Percentiles rank a stretch among this genome's conserved stretches.
phyloP scores from a whole-genome alignment of 2,329 filamentous ascomycete genomes.

The Clonostachys solani region DNA sequence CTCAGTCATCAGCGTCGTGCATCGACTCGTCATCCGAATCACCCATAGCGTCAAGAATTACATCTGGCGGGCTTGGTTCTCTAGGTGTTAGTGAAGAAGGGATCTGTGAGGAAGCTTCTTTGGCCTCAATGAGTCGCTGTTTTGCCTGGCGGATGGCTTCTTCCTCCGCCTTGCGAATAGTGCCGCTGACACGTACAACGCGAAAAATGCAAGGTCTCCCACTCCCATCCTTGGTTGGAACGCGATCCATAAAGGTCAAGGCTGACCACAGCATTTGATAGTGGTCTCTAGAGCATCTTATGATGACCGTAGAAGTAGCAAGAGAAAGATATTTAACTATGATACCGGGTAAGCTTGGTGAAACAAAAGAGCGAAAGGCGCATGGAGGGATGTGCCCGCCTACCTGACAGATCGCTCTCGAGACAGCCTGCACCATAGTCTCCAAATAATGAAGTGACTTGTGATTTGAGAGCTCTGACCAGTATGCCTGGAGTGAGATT shows the following conservation, averaged over 20 bases:
- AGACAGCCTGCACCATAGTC: slow-evolving; percentile 82
- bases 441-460: slow-evolving; percentile 73
- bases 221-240: slow-evolving; percentile 57
- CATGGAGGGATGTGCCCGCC: slow-evolving; percentile 3
- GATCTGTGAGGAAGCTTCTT: slow-evolving; percentile 23
- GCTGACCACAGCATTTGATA: slow-evolving; percentile 89
- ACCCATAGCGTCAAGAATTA: slow-evolving; percentile 1
- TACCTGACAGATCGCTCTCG: slow-evolving; percentile 65
- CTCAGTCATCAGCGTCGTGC: slow-evolving; percentile 33
- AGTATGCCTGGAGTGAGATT: slow-evolving; percentile 64
- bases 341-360: background rate
- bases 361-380: background rate
- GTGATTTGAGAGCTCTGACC: slow-evolving; percentile 63
- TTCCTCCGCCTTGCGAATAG: slow-evolving; percentile 87
- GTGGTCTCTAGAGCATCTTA: slow-evolving; percentile 76
- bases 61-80: background rate
- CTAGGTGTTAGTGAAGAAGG: slow-evolving; percentile 3
- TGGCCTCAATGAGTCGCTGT: slow-evolving; percentile 64
- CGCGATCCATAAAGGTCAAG: slow-evolving; percentile 70
- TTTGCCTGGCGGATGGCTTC: slow-evolving; percentile 80
- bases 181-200: slow-evolving; percentile 85
- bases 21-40: slow-evolving; percentile 31
- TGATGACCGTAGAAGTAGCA: slow-evolving; percentile 91
- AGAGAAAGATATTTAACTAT: slow-evolving; percentile 88
- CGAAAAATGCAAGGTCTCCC: slow-evolving; percentile 71